Conservation (phyloP, 495 filamentous ascomycete genomes). For the Aspergillus biplanus region DNA sequence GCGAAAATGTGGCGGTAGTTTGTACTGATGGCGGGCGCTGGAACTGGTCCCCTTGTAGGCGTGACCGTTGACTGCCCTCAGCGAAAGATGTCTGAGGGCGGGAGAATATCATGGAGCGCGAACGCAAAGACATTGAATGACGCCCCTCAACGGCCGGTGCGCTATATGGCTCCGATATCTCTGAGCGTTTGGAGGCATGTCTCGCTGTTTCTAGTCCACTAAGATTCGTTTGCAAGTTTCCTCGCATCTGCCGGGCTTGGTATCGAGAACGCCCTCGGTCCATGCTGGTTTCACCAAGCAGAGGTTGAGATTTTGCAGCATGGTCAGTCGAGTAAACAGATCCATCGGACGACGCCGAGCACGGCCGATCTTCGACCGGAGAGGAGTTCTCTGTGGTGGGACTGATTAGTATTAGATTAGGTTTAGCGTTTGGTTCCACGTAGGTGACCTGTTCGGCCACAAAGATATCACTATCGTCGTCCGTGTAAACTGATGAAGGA, state of each 20-base stretch:
- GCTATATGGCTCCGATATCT: constrained; percentile 25
- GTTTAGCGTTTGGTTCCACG: constrained; percentile 38
- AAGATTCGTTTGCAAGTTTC: constrained; percentile 15
- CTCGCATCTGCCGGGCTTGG: constrained; percentile 6
- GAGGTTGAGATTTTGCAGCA: constrained; percentile 22
- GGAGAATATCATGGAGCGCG: constrained; percentile 28
- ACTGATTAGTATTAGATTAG: constrained; percentile 45
- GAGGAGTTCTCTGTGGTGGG: constrained; percentile 26
- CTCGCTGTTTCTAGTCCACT: constrained; percentile 19
- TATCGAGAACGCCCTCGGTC: constrained; percentile 5
- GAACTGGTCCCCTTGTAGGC: constrained; percentile 25
- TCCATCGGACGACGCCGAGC: constrained; percentile 10
- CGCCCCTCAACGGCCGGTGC: constrained; percentile 35
- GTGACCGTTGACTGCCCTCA: constrained; percentile 26
- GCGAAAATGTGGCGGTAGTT: constrained; percentile 33
- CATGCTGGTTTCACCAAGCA: constrained; percentile 15
- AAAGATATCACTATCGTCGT: constrained; percentile 42
- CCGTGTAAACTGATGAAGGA: constrained; percentile 37
- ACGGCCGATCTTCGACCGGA: constrained; percentile 10
- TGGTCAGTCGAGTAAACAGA: constrained; percentile 16
- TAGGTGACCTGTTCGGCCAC: constrained; percentile 43
- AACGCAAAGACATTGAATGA: constrained; percentile 21
- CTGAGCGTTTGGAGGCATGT: constrained; percentile 14
- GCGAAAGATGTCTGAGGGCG: constrained; percentile 34
- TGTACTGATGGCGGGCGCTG: constrained; percentile 34